A percentile compares a stretch with the other conserved stretches of the same genome.
phyloP scores from a whole-genome alignment of 306 rosid genomes.

The Ochetophila trinervis region DNA sequence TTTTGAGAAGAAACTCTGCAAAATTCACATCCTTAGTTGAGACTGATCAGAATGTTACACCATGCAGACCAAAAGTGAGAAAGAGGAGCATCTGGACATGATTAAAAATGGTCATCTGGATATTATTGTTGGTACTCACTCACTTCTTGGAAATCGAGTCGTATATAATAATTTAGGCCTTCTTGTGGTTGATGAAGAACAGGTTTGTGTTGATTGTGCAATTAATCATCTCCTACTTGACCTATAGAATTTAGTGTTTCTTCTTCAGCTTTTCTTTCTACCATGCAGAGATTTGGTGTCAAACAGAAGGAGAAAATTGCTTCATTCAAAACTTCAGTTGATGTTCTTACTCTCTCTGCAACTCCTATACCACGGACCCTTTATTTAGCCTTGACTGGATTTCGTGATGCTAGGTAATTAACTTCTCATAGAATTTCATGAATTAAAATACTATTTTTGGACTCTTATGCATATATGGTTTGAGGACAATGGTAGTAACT shows the following conservation, averaged over 20 bases:
- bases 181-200: conserved; percentile 96
- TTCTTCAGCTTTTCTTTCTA: conserved; percentile 25
- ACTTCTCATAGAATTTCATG: conserved; percentile 11
- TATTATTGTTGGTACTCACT: conserved; percentile 89
- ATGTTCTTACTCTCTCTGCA: conserved; percentile 92
- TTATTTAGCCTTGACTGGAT: conserved; percentile 93
- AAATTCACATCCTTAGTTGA: conserved; percentile 23
- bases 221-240: conserved; percentile 23
- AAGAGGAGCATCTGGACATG: conserved; percentile 61
- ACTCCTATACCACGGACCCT: conserved; percentile 96
- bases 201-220: conserved; percentile 47
- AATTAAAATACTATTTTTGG: conserved; percentile 15
- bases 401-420: conserved; percentile 93
- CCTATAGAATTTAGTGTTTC: conserved; percentile 8
- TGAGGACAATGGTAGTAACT: neutral
- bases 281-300: conserved; percentile 88
- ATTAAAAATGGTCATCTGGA: conserved; percentile 74
- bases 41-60: conserved; percentile 34
- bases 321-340: conserved; percentile 87
- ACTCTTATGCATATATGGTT: neutral
- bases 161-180: conserved; percentile 82
- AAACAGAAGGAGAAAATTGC: conserved; percentile 96
- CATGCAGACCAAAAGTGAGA: conserved; percentile 82
- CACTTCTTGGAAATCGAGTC: conserved; percentile 94
- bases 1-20: conserved; percentile 24